Evolutionary conservation across 1,284 basidiomycete species (phyloP).

Genomic region (Rhodofomes roseus): DNA sequence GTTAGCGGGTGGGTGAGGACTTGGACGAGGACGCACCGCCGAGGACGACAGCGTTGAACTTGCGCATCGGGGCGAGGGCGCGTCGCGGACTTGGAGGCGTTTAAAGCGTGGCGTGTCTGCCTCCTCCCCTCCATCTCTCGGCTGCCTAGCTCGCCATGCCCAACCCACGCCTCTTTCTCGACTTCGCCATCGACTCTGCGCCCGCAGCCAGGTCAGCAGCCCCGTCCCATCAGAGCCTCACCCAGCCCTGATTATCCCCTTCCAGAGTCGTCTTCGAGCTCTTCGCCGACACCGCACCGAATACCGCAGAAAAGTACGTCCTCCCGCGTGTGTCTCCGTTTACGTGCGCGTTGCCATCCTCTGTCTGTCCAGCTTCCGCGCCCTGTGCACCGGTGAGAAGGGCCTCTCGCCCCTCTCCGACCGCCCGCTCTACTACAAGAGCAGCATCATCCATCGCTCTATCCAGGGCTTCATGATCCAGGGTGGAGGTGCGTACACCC

Average conservation of each 20-base stretch:
- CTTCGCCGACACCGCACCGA: conserved; percentile 72
- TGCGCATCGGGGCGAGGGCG: conserved; percentile 40
- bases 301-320: conserved; percentile 82
- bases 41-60: conserved; percentile 73
- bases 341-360: conserved; percentile 3
- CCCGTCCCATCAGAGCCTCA: background rate
- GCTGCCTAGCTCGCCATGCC: background rate
- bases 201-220: conserved; percentile 55
- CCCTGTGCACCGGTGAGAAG: conserved; percentile 85
- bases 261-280: conserved; percentile 78
- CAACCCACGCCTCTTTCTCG: conserved; percentile 64
- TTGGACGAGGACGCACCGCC: conserved; percentile 51
- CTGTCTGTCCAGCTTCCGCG: conserved; percentile 64
- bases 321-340: background rate
- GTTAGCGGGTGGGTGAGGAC: conserved; percentile 2
- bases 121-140: background rate
- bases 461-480: conserved; percentile 90
- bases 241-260: background rate
- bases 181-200: conserved; percentile 51
- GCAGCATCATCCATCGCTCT: conserved; percentile 73
- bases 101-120: background rate
- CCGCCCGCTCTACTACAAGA: conserved; percentile 79
- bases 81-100: background rate
- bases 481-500: conserved; percentile 59
- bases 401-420: conserved; percentile 63